Base-by-base conservation (phyloP, 306 rosid species). In the Sindora glabra region DNA sequence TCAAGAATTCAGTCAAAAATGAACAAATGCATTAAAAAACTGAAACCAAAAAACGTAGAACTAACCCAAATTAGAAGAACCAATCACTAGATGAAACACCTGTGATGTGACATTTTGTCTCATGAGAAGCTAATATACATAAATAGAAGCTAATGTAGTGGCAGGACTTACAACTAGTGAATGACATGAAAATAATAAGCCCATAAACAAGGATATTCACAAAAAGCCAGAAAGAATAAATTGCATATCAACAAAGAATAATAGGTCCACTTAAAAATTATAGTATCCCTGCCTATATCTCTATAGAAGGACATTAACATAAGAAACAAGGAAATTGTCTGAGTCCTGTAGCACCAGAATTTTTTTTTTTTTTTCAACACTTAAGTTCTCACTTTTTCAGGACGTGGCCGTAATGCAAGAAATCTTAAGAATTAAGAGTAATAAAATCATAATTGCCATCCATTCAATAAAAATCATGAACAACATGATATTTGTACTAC, bases 81-180 rank as follows among this genome's bases (percentile, higher is more conserved):
- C 96, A 85, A 91, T 78, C 88, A 91, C 70, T 59, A 85, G 59
- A 73, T 91, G 98, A 75, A 91, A 85, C 77, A 91, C 98, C 98
- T 91, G 95, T 74, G 80, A 54, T 32, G 24, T 62, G 54, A 42
- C 65, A 68, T 65, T 52, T 62, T 37, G 64, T 75, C 47, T 65
- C 49, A 48, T 68, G 56, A 77, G 77, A 65, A 68, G 29, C 33
- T 44, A 45, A 38, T 69, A 48, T 29, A 61, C 38, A 23, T 53
- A 29, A 39, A 60, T 39, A 17, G 33, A 54, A 57, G 64, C 21
- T 32, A 51, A 55, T 26, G 53, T 13, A 64, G 33, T 27, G n/a
- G n/a, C n/a, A 48, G 44, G 38, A 55, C 27, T 59, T 38, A 52
- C 8, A 36, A 53, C 52, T 45, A 47, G 33, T 23, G 46, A 55